A percentile compares a stretch with the other conserved stretches of the same genome.
These are phyloP conservation scores for Diaporthe longicolla DNA, from an alignment of 2,329 filamentous ascomycete species.

Conservation along the genomic window DNA sequence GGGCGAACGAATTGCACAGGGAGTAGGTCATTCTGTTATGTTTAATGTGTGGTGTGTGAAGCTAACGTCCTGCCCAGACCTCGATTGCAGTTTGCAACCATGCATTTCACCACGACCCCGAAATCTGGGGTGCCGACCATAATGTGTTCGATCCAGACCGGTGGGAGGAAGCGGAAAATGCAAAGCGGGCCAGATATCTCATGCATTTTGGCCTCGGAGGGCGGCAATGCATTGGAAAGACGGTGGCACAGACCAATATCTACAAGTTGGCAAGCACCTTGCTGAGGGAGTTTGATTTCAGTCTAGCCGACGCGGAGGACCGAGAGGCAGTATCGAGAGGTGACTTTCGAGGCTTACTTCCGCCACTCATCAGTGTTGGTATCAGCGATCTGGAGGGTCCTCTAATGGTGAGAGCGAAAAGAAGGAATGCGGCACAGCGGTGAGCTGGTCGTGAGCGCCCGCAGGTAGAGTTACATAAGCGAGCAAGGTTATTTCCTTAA, in stretches of 20 bases:
- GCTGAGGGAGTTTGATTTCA: conserved; percentile 48
- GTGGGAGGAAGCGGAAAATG: conserved; percentile 45
- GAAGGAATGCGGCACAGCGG: not conserved
- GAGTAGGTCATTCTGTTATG: not conserved
- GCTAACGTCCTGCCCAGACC: conserved; percentile 44
- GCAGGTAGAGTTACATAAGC: not conserved
- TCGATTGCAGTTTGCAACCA: conserved; percentile 53
- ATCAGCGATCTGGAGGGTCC: conserved; percentile 43
- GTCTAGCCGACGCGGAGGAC: conserved; percentile 47
- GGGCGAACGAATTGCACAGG: not conserved
- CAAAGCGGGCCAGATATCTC: conserved; percentile 45
- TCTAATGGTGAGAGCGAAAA: conserved; percentile 17
- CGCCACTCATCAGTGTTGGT: conserved; percentile 43
- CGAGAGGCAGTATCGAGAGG: conserved; percentile 27
- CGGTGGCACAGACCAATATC: conserved; percentile 52
- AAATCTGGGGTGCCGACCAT: conserved; percentile 51
- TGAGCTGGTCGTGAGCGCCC: not conserved
- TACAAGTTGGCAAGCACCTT: conserved; percentile 51
- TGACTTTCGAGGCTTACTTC: conserved; percentile 40
- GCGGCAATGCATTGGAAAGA: conserved; percentile 54
- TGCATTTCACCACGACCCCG: conserved; percentile 52
- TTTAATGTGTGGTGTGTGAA: not conserved
- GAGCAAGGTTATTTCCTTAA: no score
- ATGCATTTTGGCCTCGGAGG: conserved; percentile 54
- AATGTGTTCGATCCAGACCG: conserved; percentile 44